Evolutionary conservation across 305 asterid species (phyloP), one percentile per base, ranked within the genome.

Genomic region (Striga hermonthica): DNA sequence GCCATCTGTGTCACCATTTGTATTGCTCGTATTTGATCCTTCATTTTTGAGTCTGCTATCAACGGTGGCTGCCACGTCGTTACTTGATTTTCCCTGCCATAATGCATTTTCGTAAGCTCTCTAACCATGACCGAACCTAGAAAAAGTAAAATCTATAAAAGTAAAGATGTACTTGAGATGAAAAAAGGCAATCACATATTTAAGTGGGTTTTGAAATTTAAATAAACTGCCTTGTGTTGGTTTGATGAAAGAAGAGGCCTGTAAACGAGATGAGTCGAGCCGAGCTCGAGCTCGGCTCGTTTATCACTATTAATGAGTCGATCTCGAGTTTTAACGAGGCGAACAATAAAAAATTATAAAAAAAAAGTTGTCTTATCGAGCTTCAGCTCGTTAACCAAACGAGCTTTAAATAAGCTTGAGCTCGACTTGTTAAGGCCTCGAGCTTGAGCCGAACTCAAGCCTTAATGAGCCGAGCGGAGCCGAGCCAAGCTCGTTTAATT

Each of bases 71-170:
- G 70, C 68, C 28, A 64, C 57, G 66, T 37, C 68, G 28, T 67
- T 63, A 74, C 67, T 64, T 36, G 82, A 57, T 72, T 81, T 83
- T 38, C 80, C 88, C 91, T 88, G 86, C 70, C 61, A 69, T 57
- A 50, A 28, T 10, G 38, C 13, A 65, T 10, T 28, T 9, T 52
- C 13, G 31, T 50, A 70, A 41, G 58, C 47, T 39, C 38, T 11
- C 28, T 39, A 59, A 48, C 40, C 59, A 58, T 14, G 55, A 60
- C 31, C 52, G 36, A 43, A 40, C 31, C 34, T 39, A 16, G 54
- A 57, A 14, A 31, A 61, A 36, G 40, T 58, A 8, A 11, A 58
- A 4, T 6, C 36, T 31, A 66, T 47, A 43, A 36, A 55, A 48
- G 11, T 28, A 10, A 59, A 56, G 49, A 72, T 41, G 47, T 44